Evolutionary conservation across 176 grass and related monocot species (phyloP), one percentile per base, ranked within the genome.

Genomic region (Saccharum officinarum): DNA sequence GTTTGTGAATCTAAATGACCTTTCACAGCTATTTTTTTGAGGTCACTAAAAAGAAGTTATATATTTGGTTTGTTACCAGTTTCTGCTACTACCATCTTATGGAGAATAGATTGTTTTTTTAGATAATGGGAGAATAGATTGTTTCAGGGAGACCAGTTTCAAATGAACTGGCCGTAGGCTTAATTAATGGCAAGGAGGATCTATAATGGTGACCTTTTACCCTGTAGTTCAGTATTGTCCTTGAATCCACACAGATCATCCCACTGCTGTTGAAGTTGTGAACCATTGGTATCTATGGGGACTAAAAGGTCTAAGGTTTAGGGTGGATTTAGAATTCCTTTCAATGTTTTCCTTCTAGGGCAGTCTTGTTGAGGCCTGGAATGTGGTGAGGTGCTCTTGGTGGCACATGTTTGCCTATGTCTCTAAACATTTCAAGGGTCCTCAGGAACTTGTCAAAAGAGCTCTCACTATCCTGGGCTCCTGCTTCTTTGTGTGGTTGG

Each of bases 301-400:
- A 71, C 25, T 34, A 33, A 40, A 55, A 45, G 28, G 33, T 49
- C 65, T n/a, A 50, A 79, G 36, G 52, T 79, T 86, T 30, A 86
- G 2, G 16, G 61, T 34, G 20, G 36, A 38, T 78, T 63, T 42
- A 63, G 12, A 62, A 41, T 77, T 5, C 55, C 34, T 41, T 42
- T 78, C 37, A 63, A 45, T 44, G 7, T 12, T 78, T 63, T 14
- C 34, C 12, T 78, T 18, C 22, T 61, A 23, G n/a, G n/a, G 34
- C 7, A 22, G 57, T 12, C 75, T 41, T 78, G 76, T 60, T 77
- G 52, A 8, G 33, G 13, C 30, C 34, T 60, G n/a, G 25, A 44
- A 37, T 55, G 54, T 5, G 12, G 4, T 39, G 36, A 37, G 8
- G 20, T 33, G 6, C 11, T 26, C 60, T 61, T 25, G 4, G 47